Base-by-base conservation (phyloP, 495 filamentous ascomycete species). In the Saxophila tyrrhenica region DNA sequence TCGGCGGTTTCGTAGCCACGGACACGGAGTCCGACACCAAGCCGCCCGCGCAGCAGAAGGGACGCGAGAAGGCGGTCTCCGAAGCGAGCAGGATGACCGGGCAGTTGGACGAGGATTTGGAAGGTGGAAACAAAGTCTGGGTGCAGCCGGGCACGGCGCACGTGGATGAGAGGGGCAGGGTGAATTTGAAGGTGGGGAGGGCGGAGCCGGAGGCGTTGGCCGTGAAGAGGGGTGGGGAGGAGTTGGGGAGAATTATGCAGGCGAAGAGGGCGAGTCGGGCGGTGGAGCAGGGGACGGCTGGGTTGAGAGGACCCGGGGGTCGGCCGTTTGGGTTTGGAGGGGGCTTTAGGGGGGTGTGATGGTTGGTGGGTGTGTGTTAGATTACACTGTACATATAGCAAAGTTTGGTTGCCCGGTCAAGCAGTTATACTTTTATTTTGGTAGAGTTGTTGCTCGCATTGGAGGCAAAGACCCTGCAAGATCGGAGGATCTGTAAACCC, bases 1-100 rank as follows among this genome's bases (percentile, higher is more conserved):
- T 70, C 24, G 69, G 50, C 0, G 67, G 67, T 19, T 52, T 70
- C 32, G 61, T 65, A 16, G 50, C 60, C 11, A 35, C 62, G 13
- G 59, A 62, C 39, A 24, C 58, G 17, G n/a, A 5, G n/a, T 25
- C 24, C 8, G 44, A 11, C 21, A 57, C 54, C 2, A 25, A 16
- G 22, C 38, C 22, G 19, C 22, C 48, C 11, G 20, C 25, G 2
- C 0, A 0, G 24, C 23, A n/a, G 8, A 22, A 2, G 20, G 5
- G 21, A 2, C 9, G 32, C 5, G 38, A 50, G 5, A n/a, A 24
- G 3, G 24, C 25, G 17, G n/a, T 23, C 10, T 23, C 52, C 8
- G 46, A 50, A 11, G 50, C 54, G 17, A 35, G 58, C 25, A 5
- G 23, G n/a, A 50, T 49, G 23, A 35, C 50, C 2, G 11, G 49